A percentile compares a stretch with the other conserved stretches of the same genome.
Evolutionary conservation across 768 basidiomycete species (phyloP).

Genomic region (Suillus bovinus): DNA sequence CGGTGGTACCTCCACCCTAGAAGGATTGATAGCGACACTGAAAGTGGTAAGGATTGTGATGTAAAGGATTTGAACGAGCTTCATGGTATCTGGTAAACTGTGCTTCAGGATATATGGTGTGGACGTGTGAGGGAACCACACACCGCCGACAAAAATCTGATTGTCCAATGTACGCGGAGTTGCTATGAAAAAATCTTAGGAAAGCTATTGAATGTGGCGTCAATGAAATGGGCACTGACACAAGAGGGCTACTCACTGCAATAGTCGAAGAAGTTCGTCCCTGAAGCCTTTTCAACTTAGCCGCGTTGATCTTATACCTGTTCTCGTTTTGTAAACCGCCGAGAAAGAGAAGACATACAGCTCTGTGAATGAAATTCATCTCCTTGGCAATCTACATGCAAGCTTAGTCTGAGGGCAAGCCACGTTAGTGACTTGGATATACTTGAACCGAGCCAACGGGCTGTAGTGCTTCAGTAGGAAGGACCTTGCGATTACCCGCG

Average conservation of each 20-base stretch:
- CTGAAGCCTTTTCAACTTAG: neutral
- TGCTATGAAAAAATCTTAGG: too few species aligned
- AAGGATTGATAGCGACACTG: neutral
- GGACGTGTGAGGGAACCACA: neutral
- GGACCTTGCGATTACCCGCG: too few species aligned
- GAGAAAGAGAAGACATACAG: neutral
- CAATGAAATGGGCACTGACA: neutral
- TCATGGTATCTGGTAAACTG: neutral
- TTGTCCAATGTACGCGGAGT: neutral
- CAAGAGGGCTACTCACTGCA: neutral
- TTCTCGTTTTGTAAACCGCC: neutral
- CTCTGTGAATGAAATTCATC: neutral
- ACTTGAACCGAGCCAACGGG: neutral
- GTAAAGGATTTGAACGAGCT: neutral
- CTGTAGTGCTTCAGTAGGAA: too few species aligned
- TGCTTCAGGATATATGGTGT: neutral
- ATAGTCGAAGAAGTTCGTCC: neutral
- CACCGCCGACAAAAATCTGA: neutral
- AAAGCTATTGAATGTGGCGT: neutral
- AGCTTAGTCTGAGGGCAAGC: too few species aligned
- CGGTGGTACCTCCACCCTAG: too few species aligned
- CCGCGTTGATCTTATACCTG: too few species aligned
- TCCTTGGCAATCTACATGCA: neutral
- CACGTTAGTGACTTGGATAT: too few species aligned
- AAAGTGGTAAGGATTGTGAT: slow-evolving; percentile 30